Evolutionary conservation across 1,139 yeast species (phyloP), one percentile per base, ranked within the genome.

Genomic region (Hansenula sp.): DNA sequence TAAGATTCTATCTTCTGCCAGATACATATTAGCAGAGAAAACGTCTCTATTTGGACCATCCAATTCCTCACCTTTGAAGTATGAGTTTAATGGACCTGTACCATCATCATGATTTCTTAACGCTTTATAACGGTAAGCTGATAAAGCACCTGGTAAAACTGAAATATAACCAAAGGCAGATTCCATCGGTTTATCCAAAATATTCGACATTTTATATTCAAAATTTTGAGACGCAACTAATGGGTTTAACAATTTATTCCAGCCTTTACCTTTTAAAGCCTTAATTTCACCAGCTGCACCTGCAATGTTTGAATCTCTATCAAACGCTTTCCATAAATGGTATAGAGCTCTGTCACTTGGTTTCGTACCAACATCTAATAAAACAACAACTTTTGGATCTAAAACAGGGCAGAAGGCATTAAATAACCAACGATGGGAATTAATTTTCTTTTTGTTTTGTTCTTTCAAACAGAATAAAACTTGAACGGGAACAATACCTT

Each of bases 251-350:
- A 93, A 70, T 50, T 89, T 87, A 24, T 70, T 60, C 77, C 96
- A 88, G 16, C 82, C 85, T 59, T 81, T 85, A 37, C 98, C 98
- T 56, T 86, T 88, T 87, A 91, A 85, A 1, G 97, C 90, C 51
- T 85, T 86, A 59, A 93, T 90, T 65, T 93, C 97, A 49, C 99
- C 99, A 16, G 97, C 96, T 1, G 96, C 98, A 53, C 98, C 99
- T 1, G 96, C 99, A 45, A 91, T 96, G 58, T 91, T 90, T 1
- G 97, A 89, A 62, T 93, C 97, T 56, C 84, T 77, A 62, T 93
- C 98, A 62, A 93, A 93, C 0, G 96, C 96, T 65, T 93, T 93
- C 99, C 99, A 93, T 50, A 93, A 71, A 55, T 90, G 93, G 60
- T 93, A 93, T 33, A 91, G 70, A 0, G 98, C 91, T 44, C 84